These are phyloP conservation scores for Pythium pyrilobum DNA, from an alignment of 352 stramenopile genomes.

Conservation along the genomic window DNA sequence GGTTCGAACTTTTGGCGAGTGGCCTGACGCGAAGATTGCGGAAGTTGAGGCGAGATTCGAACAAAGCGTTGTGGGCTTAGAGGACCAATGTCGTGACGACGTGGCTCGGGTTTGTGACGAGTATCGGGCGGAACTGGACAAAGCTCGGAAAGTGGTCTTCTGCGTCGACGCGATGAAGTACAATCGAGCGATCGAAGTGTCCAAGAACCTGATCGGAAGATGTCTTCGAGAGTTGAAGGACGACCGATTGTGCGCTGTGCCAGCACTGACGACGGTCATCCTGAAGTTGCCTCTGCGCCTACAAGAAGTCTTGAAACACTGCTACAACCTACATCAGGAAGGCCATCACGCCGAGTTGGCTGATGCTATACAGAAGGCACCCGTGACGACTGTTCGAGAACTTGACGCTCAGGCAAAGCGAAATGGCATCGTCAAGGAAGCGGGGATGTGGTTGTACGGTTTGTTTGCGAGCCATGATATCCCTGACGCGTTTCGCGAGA, in stretches of 20 bases:
- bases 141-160: not conserved
- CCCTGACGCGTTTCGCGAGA: not conserved
- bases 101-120: not conserved
- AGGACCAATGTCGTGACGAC: not conserved
- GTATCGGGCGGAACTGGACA: not conserved
- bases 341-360: not conserved
- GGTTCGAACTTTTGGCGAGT: not conserved
- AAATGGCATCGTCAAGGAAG: not conserved
- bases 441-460: not conserved
- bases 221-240: not conserved
- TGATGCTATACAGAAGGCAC: not conserved
- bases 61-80: not conserved
- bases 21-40: not conserved
- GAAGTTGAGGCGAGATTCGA: not conserved
- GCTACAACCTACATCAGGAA: not conserved
- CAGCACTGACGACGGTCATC: not conserved
- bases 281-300: not conserved
- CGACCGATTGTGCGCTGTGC: not conserved
- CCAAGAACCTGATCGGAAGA: not conserved
- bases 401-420: not conserved
- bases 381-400: not conserved
- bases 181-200: not conserved
- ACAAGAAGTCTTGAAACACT: not conserved
- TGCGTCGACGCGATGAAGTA: not conserved
- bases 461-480: constrained; percentile 1